A percentile compares a stretch with the other conserved stretches of the same genome.
These are phyloP conservation scores for Spiraea crenata DNA, from an alignment of 331 rosid species.

Conservation along the genomic window DNA sequence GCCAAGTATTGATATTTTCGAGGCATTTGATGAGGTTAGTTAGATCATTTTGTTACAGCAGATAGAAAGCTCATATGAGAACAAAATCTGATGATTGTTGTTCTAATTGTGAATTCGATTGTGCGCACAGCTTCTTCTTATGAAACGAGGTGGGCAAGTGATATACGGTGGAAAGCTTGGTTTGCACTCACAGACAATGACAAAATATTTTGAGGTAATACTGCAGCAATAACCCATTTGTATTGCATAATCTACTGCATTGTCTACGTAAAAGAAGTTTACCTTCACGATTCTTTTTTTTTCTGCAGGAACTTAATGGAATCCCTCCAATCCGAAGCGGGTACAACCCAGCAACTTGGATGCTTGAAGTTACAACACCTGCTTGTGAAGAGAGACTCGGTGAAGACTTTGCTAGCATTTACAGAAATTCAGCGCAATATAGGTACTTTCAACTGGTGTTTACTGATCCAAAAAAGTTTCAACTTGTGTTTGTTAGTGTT, in stretches of 20 bases:
- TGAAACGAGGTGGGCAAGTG: constrained; percentile 85
- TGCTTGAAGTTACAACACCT: constrained; percentile 84
- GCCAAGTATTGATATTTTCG: constrained; percentile 86
- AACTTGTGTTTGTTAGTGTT: not conserved
- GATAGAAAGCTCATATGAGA: not conserved
- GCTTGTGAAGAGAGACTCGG: constrained; percentile 59
- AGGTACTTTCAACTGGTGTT: constrained; percentile 33
- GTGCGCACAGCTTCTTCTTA: constrained; percentile 67
- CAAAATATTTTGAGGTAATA: constrained; percentile 52
- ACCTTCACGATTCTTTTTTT: constrained; percentile 23
- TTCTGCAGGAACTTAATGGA: constrained; percentile 50
- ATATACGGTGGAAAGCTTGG: constrained; percentile 88
- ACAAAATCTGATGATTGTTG: not conserved
- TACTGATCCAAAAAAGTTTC: not conserved
- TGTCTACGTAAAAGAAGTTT: constrained; percentile 1
- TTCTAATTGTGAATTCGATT: constrained; percentile 25
- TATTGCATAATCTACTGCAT: not conserved
- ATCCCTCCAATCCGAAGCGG: constrained; percentile 47
- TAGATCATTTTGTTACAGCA: not conserved
- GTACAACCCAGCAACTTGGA: constrained; percentile 97
- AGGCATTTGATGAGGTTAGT: constrained; percentile 84
- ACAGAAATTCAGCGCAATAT: constrained; percentile 53
- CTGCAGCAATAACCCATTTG: not conserved
- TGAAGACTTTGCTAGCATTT: constrained; percentile 51
- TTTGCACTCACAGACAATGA: constrained; percentile 60